A percentile compares a stretch with the other conserved stretches of the same genome.
Evolutionary conservation across 75 land plant species (phyloP).

Genomic region (Cryptomeria japonica): DNA sequence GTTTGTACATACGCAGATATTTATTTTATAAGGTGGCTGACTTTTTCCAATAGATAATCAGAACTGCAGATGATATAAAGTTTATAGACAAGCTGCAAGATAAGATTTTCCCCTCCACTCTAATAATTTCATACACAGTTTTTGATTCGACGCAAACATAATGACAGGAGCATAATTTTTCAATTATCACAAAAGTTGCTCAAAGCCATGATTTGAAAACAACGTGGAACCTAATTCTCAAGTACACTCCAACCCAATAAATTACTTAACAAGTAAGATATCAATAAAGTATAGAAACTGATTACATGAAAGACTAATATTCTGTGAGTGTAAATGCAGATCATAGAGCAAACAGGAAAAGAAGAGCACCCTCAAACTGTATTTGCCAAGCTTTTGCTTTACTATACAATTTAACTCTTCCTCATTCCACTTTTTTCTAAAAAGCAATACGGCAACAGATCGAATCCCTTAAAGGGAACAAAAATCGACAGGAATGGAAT

Average conservation of each 20-base stretch:
- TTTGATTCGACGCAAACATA: neutral
- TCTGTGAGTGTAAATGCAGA: no score
- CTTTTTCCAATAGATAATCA: no score
- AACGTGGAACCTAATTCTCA: neutral
- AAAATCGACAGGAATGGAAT: neutral
- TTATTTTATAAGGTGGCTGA: no score
- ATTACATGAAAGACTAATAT: no score
- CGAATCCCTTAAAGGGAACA: neutral
- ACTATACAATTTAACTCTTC: neutral
- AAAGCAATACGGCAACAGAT: neutral
- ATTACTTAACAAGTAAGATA: neutral
- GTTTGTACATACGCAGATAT: no score
- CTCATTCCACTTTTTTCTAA: neutral
- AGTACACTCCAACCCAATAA: neutral
- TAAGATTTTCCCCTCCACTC: neutral
- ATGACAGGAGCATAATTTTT: neutral
- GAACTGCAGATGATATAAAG: no score
- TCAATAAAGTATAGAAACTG: neutral
- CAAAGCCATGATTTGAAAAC: neutral
- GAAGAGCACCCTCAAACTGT: neutral
- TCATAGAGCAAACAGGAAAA: neutral
- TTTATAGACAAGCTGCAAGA: neutral
- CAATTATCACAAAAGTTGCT: neutral
- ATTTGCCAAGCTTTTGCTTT: neutral
- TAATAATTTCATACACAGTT: neutral